Evolutionary conservation across 768 basidiomycete genomes (phyloP), one percentile per base, ranked within the genome.

Genomic region (Suillus variegatus): DNA sequence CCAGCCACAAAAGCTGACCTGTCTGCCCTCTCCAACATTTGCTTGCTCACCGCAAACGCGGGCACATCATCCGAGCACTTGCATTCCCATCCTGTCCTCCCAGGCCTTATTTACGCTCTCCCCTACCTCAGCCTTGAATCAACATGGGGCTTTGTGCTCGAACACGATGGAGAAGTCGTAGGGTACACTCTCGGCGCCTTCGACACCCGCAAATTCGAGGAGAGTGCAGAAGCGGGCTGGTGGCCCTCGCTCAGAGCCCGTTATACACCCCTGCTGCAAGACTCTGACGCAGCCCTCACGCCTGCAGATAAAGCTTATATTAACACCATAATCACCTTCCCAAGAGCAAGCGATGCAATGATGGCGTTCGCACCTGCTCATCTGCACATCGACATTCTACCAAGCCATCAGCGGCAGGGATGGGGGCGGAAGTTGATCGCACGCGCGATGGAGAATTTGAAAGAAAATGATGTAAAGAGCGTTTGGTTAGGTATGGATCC

Each of bases 141-240:
- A 62, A 87, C 88, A 28, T 92, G 86, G 84, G 91, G 85, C 13
- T 94, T 91, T 74, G 91, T 93, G 49, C 77, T 94, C 73, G 87
- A 85, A 49, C 86, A 88, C 55, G 80, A 82, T 46, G 69, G 72
- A 55, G 55, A 71, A 35, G 84, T 88, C 2, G 89, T 93, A 51
- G 93, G 93, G 43, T 94, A 94, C 72, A 76, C 86, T 64, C 74
- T 93, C 41, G 89, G 89, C 57, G 82, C 91, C 22, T 80, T 80
- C 49, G 89, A 93, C 73, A 89, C 91, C 41, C 84, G 86, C 43
- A 78, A 80, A 6, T 93, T 85, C 72, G 89, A 92, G 72, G 74
- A 77, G 43, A 81, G 83, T 67, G 81, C 86, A 2, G 75, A 78
- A 25, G 78, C 81, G 55, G 77, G 82, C 54, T 94, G 91, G 91